Percentiles rank a stretch among this genome's conserved stretches.
Conservation (phyloP, 306 rosid genomes). For the Quercus ilex region DNA sequence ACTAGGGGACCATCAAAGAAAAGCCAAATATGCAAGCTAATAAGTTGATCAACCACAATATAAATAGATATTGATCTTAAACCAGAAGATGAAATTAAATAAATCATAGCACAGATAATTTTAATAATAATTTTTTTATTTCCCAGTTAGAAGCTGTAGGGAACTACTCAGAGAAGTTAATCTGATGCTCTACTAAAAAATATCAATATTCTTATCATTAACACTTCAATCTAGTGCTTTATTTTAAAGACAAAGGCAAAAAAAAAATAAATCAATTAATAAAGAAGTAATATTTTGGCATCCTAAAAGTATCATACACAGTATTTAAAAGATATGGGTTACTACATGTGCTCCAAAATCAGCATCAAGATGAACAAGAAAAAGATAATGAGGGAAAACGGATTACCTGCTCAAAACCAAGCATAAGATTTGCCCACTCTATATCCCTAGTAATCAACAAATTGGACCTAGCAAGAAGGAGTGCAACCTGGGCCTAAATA, state of each 20-base stretch:
- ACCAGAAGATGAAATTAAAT: neutral
- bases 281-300: neutral
- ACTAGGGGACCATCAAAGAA: neutral
- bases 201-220: neutral
- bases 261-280: neutral
- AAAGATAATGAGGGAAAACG: slow-evolving; percentile 6
- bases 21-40: neutral
- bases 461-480: slow-evolving; percentile 94
- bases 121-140: neutral
- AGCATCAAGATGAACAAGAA: neutral
- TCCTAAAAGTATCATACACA: neutral
- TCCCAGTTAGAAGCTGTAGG: neutral
- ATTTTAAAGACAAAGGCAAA: neutral
- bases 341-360: neutral
- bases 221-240: neutral
- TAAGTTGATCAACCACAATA: neutral
- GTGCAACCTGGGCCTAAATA: slow-evolving; percentile 65
- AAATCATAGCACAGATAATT: neutral
- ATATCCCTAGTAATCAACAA: slow-evolving; percentile 89
- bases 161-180: neutral
- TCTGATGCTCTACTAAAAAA: neutral
- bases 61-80: neutral
- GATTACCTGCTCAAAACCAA: slow-evolving; percentile 94
- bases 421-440: slow-evolving; percentile 94
- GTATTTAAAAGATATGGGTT: neutral